These are phyloP conservation scores for Posidonia australis DNA, from an alignment of 106 monocot genomes.

Conservation along the genomic window DNA sequence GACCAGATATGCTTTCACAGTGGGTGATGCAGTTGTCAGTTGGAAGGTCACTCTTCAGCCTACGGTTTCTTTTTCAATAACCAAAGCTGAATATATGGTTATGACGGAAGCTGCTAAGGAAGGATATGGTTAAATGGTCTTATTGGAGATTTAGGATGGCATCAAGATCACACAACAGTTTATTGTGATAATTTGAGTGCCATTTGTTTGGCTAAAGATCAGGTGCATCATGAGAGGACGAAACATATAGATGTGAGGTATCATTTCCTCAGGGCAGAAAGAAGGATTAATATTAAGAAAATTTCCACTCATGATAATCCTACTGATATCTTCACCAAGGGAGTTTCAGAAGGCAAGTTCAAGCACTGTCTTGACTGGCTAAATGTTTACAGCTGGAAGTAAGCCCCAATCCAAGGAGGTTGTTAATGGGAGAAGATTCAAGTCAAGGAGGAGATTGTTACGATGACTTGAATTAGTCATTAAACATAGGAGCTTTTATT, in stretches of 20 bases:
- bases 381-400: no score
- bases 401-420: no score
- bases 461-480: no score
- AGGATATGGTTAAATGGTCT: background rate
- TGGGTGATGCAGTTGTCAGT: background rate
- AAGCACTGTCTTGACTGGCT: no score
- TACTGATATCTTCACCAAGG: no score
- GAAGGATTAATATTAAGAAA: no score
- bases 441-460: no score
- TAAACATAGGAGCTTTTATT: no score
- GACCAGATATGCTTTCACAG: background rate
- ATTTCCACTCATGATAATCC: no score
- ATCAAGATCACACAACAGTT: background rate
- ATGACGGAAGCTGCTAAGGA: background rate
- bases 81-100: background rate
- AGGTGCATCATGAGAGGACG: background rate
- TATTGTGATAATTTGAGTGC: background rate
- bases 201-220: background rate
- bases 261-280: background rate
- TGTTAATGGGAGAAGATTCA: no score
- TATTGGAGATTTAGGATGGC: background rate
- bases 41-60: background rate
- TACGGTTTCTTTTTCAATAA: background rate
- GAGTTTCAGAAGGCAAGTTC: no score
- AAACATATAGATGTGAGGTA: no score